phyloP scores from a whole-genome alignment of 441 rosid genomes.

The Croton setiger region DNA sequence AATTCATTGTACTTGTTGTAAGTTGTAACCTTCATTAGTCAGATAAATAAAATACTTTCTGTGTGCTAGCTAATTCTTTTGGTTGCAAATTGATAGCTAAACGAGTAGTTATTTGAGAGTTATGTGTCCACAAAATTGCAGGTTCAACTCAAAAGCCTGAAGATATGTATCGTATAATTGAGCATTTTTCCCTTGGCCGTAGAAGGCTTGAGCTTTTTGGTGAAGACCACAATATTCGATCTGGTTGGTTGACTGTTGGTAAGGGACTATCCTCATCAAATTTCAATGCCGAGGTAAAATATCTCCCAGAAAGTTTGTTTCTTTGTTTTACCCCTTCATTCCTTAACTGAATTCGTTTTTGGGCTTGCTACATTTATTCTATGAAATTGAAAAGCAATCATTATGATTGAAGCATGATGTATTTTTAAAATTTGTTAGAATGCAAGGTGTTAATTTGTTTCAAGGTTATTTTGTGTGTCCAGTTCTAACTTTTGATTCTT shows the following conservation, averaged over 20 bases:
- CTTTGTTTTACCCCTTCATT: neutral
- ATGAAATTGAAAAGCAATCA: neutral
- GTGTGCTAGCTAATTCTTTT: neutral
- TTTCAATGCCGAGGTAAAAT: constrained; percentile 71
- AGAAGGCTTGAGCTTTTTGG: constrained; percentile 98
- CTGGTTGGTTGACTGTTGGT: constrained; percentile 98
- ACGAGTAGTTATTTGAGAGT: neutral
- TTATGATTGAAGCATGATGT: neutral
- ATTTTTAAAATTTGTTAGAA: neutral
- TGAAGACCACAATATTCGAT: constrained; percentile 92
- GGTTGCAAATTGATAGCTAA: neutral
- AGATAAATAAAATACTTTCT: neutral
- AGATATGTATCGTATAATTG: constrained; percentile 97
- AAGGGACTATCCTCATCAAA: constrained; percentile 86
- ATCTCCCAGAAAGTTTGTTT: constrained; percentile 2
- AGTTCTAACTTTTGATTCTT: neutral
- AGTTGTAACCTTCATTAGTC: neutral
- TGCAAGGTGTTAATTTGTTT: neutral
- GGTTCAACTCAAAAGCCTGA: constrained; percentile 98
- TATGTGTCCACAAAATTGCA: constrained; percentile 32
- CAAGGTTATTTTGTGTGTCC: too few species aligned
- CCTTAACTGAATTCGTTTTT: neutral
- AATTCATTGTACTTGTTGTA: neutral
- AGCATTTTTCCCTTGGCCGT: constrained; percentile 96
- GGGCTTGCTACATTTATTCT: constrained; percentile 1